A percentile compares a stretch with the other conserved stretches of the same genome.
These are phyloP conservation scores for Penicillium paneum DNA, from an alignment of 2,329 filamentous ascomycete species.

Conservation along the genomic window DNA sequence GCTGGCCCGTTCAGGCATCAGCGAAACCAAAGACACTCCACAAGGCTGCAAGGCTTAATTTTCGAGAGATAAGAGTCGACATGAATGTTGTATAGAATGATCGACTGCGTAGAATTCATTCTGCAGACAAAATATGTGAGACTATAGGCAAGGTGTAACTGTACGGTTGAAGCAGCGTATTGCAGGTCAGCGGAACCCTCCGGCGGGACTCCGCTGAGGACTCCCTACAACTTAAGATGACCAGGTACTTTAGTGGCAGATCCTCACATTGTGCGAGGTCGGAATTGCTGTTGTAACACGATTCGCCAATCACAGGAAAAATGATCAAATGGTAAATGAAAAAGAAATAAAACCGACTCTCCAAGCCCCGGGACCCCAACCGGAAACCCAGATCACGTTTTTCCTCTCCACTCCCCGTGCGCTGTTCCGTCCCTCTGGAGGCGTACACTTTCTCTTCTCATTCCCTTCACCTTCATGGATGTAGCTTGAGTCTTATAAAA, in stretches of 20 bases:
- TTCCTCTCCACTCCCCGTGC: constrained; percentile 13
- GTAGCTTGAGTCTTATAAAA: not conserved
- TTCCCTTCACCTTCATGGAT: constrained; percentile 12
- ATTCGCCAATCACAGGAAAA: not conserved
- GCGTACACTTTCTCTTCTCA: constrained; percentile 1
- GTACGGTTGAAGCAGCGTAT: not conserved
- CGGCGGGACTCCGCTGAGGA: constrained; percentile 22
- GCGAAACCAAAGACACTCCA: constrained; percentile 9
- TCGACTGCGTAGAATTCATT: not conserved
- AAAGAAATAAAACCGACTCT: not conserved
- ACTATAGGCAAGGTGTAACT: not conserved
- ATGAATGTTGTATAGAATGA: not conserved
- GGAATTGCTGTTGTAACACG: not conserved
- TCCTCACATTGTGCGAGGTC: not conserved
- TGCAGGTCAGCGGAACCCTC: constrained; percentile 16
- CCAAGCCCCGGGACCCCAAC: not conserved
- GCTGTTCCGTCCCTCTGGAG: constrained; percentile 5
- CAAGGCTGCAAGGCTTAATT: constrained; percentile 19
- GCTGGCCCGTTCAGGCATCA: constrained; percentile 13
- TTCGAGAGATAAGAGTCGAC: not conserved
- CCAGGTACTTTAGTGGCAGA: not conserved
- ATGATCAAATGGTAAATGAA: not conserved
- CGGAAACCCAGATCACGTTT: constrained; percentile 8
- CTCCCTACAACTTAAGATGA: not conserved
- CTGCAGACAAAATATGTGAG: not conserved